Evolutionary conservation across 345 rosid genomes (phyloP), one percentile per base, ranked within the genome.

Genomic region (Eucalyptus curtisii): DNA sequence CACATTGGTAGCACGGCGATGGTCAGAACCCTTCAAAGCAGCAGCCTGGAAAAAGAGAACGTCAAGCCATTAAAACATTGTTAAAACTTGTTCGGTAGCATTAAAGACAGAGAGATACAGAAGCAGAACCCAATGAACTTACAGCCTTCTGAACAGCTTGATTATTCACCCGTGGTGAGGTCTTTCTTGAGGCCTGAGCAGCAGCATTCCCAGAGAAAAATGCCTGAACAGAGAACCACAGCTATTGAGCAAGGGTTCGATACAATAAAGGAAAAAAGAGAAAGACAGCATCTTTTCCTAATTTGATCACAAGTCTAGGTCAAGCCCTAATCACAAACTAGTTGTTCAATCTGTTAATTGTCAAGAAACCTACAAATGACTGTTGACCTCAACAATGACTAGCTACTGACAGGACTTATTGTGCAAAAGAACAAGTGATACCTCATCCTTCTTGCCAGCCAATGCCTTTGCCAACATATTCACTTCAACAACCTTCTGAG

Each of bases 91-190:
- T 10, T 40, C 40, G 15, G 16, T 76, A 76, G 84, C 2, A 76
- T 76, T 76, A 76, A 40, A 40, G 47, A 76, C 30, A 20, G 47
- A 76, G n/a, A n/a, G 86, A 87, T 22, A 52, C 42, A 88, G 33
- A 50, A 16, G 37, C 86, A 50, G 88, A 85, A 84, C 20, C 59
- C 42, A 47, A 90, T 88, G 88, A 86, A 93, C 98, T 92, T 91
- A 96, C 99, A 88, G 99, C 99, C 93, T 95, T 96, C 91, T 97
- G 99, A 52, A 97, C 99, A 88, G 96, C 94, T 94, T 96, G 95
- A 87, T 97, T 97, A 90, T 91, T 97, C 91, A 96, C 99, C 89
- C 98, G 93, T 24, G 99, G 99, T 45, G 99, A 97, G 89, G 95
- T 92, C 90, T 93, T 97, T 90, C 99, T 96, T 30, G 99, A 97